These are phyloP conservation scores for Dunaliella sp. DNA, from an alignment of 139 green algal species.

Conservation along the genomic window DNA sequence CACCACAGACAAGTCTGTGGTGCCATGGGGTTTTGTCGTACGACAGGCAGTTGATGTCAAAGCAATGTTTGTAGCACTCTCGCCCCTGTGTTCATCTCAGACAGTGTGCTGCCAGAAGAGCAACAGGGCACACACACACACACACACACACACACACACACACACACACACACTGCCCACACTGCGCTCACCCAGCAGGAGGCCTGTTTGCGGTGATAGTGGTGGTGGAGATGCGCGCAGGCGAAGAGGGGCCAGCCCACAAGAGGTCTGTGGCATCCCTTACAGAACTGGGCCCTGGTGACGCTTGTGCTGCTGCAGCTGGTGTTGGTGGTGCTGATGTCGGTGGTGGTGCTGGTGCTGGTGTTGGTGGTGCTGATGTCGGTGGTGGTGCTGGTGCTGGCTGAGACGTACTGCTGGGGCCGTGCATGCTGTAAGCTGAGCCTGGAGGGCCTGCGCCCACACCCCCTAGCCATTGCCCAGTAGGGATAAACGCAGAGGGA, in stretches of 20 bases:
- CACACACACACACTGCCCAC: neutral
- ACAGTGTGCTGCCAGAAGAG: too few relatives aligned
- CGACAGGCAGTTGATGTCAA: too few relatives aligned
- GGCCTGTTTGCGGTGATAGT: neutral
- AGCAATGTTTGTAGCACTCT: too few relatives aligned
- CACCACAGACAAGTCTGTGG: too few relatives aligned
- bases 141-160: neutral
- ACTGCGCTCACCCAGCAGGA: neutral
- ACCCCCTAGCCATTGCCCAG: too few relatives aligned
- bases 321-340: neutral
- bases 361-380: neutral
- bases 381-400: neutral
- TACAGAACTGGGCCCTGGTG: neutral
- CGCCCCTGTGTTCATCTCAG: too few relatives aligned
- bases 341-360: neutral
- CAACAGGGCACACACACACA: too few relatives aligned
- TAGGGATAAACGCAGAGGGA: too few relatives aligned
- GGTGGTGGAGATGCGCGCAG: neutral
- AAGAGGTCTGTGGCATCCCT: neutral
- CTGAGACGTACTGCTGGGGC: neutral
- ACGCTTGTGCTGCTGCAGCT: neutral
- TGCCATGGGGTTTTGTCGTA: too few relatives aligned
- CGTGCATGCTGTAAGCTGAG: too few relatives aligned
- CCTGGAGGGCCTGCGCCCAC: too few relatives aligned
- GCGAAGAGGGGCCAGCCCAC: neutral